Conservation (phyloP, 2,329 filamentous ascomycete species). For the Sordariomycetes sp. region DNA sequence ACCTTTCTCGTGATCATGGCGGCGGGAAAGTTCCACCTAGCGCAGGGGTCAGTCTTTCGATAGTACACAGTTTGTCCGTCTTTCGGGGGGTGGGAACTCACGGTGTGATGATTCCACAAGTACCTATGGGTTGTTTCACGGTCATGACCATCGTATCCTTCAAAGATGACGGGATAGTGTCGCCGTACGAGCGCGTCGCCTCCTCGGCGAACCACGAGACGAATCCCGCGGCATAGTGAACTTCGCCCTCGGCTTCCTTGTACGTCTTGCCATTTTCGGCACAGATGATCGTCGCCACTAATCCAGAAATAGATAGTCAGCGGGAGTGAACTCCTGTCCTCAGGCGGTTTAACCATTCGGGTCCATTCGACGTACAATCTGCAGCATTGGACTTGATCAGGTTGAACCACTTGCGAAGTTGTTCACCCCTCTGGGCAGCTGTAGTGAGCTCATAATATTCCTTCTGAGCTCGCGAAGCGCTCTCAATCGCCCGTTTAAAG, state of each 20-base stretch:
- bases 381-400: slow-evolving; percentile 56
- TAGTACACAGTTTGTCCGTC: too few species aligned
- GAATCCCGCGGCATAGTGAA: slow-evolving; percentile 62
- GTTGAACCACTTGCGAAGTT: slow-evolving; percentile 56
- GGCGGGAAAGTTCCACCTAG: slow-evolving; percentile 69
- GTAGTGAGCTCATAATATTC: slow-evolving; percentile 49
- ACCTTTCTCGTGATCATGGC: slow-evolving; percentile 67
- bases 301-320: slow-evolving; percentile 67
- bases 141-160: slow-evolving; percentile 68
- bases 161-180: slow-evolving; percentile 60
- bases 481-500: slow-evolving; percentile 53
- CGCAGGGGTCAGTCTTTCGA: too few species aligned
- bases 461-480: slow-evolving; percentile 55
- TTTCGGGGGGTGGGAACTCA: too few species aligned
- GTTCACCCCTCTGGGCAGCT: slow-evolving; percentile 45
- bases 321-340: slow-evolving; percentile 50
- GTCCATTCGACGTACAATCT: slow-evolving; percentile 57
- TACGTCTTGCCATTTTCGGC: slow-evolving; percentile 76
- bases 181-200: slow-evolving; percentile 62
- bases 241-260: slow-evolving; percentile 63
- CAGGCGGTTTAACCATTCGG: slow-evolving; percentile 80
- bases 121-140: slow-evolving; percentile 73
- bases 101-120: slow-evolving; percentile 73
- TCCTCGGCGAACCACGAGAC: slow-evolving; percentile 77
- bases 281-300: slow-evolving; percentile 62